Conservation (phyloP, 164 flowering plant genomes). For the Stephania cephalantha region DNA sequence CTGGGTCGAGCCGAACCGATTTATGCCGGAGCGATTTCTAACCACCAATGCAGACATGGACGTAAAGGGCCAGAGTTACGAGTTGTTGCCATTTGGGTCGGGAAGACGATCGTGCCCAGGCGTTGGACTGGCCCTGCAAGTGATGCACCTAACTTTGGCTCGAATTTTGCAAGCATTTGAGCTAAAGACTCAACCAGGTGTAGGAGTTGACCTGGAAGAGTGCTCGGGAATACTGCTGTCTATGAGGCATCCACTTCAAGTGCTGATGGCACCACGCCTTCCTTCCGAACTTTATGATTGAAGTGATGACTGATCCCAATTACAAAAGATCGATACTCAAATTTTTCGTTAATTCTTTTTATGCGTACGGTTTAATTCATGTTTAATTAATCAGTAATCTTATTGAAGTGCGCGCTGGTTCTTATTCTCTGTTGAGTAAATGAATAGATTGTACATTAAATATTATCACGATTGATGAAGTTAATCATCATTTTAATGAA, state of each 20-base stretch:
- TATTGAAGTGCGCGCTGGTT: too few species aligned
- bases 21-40: not conserved
- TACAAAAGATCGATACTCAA: too few species aligned
- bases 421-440: too few species aligned
- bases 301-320: not conserved
- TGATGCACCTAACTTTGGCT: not conserved
- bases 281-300: not conserved
- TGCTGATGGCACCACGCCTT: not conserved
- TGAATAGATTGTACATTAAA: too few species aligned
- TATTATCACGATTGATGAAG: too few species aligned
- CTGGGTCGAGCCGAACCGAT: not conserved
- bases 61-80: not conserved
- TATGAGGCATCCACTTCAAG: not conserved
- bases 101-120: not conserved
- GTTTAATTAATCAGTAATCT: too few species aligned
- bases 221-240: not conserved
- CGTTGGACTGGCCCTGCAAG: not conserved
- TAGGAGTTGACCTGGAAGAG: not conserved
- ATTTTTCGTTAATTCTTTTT: too few species aligned
- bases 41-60: not conserved
- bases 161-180: slow-evolving; percentile 6
- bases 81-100: not conserved
- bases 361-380: too few species aligned
- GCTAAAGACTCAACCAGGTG: not conserved
- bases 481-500: too few species aligned